phyloP scores from a whole-genome alignment of 345 rosid species.

The Corchorus capsularis region DNA sequence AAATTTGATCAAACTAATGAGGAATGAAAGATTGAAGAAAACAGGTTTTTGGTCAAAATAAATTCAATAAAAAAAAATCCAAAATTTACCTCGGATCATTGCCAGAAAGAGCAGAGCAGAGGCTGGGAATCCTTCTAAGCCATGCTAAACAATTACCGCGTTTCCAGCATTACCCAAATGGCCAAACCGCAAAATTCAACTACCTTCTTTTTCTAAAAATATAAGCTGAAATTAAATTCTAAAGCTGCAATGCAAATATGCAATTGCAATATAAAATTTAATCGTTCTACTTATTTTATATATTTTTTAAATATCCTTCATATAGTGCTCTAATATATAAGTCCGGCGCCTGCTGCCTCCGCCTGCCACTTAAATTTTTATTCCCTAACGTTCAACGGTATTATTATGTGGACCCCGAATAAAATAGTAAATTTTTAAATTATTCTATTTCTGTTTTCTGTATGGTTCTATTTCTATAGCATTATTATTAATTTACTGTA shows the following conservation, averaged over 20 bases:
- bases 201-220: neutral
- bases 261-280: neutral
- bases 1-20: slow-evolving; percentile 6
- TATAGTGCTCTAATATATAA: neutral
- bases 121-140: slow-evolving; percentile 35
- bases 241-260: neutral
- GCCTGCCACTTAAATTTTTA: neutral
- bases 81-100: slow-evolving; percentile 31
- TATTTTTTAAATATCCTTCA: no score
- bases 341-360: neutral
- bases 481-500: no score
- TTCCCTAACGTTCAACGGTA: neutral
- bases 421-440: no score
- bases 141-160: slow-evolving; percentile 32
- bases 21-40: neutral
- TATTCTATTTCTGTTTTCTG: no score
- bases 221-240: neutral
- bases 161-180: slow-evolving; percentile 34
- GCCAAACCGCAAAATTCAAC: slow-evolving; percentile 7
- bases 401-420: neutral
- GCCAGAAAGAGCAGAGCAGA: slow-evolving; percentile 37
- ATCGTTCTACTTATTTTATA: no score
- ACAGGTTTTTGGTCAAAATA: neutral
- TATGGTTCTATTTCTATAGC: no score
- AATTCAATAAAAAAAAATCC: neutral